Evolutionary conservation across 805 yeast genomes (phyloP).

Genomic region (Ogataea minuta): DNA sequence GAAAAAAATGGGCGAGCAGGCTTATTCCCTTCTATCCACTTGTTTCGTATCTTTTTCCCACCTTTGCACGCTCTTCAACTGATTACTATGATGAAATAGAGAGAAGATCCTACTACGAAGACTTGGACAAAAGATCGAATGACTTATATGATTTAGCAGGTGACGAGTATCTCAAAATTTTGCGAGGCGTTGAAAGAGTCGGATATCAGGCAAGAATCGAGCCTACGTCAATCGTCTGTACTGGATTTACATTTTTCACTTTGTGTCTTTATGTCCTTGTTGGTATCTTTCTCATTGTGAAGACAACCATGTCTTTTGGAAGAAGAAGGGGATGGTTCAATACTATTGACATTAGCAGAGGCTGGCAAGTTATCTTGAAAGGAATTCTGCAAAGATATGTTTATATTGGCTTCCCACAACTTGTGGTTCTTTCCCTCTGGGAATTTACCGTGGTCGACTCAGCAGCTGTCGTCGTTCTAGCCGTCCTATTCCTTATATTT

Average conservation of each 20-base stretch:
- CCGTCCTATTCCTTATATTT: slow-evolving; percentile 65
- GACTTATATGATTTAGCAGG: slow-evolving; percentile 44
- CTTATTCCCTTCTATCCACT: slow-evolving; percentile 20
- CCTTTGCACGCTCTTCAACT: slow-evolving; percentile 5
- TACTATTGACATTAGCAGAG: slow-evolving; percentile 19
- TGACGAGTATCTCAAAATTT: slow-evolving; percentile 58
- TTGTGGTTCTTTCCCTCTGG: slow-evolving; percentile 78
- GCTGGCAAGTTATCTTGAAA: slow-evolving; percentile 62
- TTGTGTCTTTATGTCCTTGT: slow-evolving; percentile 72
- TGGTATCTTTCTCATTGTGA: slow-evolving; percentile 54
- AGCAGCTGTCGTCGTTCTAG: slow-evolving; percentile 82
- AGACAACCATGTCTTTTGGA: slow-evolving; percentile 46
- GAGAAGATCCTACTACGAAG: slow-evolving; percentile 3
- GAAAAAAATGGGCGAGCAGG: slow-evolving; percentile 14
- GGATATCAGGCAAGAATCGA: slow-evolving; percentile 79
- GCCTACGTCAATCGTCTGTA: slow-evolving; percentile 75
- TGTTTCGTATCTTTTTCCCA: slow-evolving; percentile 21
- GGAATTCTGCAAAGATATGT: slow-evolving; percentile 79
- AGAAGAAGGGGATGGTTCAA: slow-evolving; percentile 18
- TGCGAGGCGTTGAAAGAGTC: slow-evolving; percentile 84
- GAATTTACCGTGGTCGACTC: slow-evolving; percentile 82
- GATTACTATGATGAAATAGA: not conserved
- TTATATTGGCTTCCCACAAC: slow-evolving; percentile 81
- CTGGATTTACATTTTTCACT: slow-evolving; percentile 85
- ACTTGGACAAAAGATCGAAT: slow-evolving; percentile 17